phyloP scores from a whole-genome alignment of 2,329 filamentous ascomycete genomes.

The Fusarium hainanense region DNA sequence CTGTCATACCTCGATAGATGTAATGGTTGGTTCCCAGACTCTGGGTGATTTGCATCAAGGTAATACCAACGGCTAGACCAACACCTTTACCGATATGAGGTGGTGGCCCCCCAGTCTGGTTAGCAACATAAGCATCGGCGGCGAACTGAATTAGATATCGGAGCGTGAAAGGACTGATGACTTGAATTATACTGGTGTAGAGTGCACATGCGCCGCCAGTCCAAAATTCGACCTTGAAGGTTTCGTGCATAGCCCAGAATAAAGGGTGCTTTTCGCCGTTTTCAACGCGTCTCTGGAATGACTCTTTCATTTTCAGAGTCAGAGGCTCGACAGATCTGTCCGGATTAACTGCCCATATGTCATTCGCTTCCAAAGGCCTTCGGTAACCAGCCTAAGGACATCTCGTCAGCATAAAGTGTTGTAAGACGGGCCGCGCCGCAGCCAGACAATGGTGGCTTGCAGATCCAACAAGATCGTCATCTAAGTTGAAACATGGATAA shows the following conservation, averaged over 20 bases:
- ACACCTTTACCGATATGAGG: constrained; percentile 81
- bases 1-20: constrained; percentile 91
- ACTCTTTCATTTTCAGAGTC: constrained; percentile 71
- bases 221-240: constrained; percentile 86
- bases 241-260: constrained; percentile 84
- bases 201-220: constrained; percentile 84
- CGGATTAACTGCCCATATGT: constrained; percentile 91
- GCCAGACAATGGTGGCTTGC: constrained; percentile 23
- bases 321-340: constrained; percentile 77
- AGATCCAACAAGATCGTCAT: constrained; percentile 4
- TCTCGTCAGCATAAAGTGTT: constrained; percentile 19
- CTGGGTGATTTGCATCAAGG: constrained; percentile 84
- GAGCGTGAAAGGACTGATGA: constrained; percentile 85
- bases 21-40: constrained; percentile 89
- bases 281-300: constrained; percentile 75
- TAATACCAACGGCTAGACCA: constrained; percentile 86
- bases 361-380: constrained; percentile 81
- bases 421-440: constrained; percentile 35
- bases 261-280: constrained; percentile 79
- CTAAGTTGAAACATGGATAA: constrained; percentile 1
- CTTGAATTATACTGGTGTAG: constrained; percentile 77
- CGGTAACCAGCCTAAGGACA: constrained; percentile 78
- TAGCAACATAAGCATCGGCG: constrained; percentile 78
- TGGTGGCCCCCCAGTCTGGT: constrained; percentile 58
- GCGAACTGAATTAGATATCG: constrained; percentile 90